Evolutionary conservation across 305 asterid species (phyloP).

Genomic region (Nicotiana rustica): DNA sequence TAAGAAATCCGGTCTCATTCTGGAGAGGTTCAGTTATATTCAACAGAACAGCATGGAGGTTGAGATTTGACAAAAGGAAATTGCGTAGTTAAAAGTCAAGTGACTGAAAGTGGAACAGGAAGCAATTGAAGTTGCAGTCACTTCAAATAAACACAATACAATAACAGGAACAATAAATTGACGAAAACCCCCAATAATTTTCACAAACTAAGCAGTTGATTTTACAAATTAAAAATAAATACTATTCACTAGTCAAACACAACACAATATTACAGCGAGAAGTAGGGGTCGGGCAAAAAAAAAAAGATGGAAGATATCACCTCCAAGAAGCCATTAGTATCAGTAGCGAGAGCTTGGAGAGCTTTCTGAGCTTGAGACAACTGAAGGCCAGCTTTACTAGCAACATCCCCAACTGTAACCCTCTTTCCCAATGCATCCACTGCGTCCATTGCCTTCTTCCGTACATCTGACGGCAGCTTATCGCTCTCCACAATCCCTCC

Average conservation of each 20-base stretch:
- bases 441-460: conserved; percentile 89
- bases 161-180: background rate
- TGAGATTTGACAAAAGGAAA: conserved; percentile 3
- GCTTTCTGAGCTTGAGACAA: conserved; percentile 89
- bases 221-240: background rate
- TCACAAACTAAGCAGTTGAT: conserved; percentile 21
- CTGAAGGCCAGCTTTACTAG: conserved; percentile 90
- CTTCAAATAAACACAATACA: background rate
- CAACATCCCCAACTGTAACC: conserved; percentile 94
- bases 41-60: background rate
- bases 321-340: conserved; percentile 92
- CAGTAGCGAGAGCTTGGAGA: conserved; percentile 97
- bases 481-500: conserved; percentile 87
- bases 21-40: background rate
- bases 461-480: conserved; percentile 74
- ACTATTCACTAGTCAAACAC: background rate
- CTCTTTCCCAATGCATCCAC: conserved; percentile 85
- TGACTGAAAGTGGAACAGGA: background rate
- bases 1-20: background rate
- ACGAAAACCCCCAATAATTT: background rate
- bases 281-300: no score
- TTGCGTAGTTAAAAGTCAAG: background rate
- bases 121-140: background rate
- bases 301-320: conserved; percentile 36
- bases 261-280: no score